A percentile compares a stretch with the other conserved stretches of the same genome.
Evolutionary conservation across 192 early-diverging fungal genomes (phyloP).

Genomic region (Entomortierella lignicola): DNA sequence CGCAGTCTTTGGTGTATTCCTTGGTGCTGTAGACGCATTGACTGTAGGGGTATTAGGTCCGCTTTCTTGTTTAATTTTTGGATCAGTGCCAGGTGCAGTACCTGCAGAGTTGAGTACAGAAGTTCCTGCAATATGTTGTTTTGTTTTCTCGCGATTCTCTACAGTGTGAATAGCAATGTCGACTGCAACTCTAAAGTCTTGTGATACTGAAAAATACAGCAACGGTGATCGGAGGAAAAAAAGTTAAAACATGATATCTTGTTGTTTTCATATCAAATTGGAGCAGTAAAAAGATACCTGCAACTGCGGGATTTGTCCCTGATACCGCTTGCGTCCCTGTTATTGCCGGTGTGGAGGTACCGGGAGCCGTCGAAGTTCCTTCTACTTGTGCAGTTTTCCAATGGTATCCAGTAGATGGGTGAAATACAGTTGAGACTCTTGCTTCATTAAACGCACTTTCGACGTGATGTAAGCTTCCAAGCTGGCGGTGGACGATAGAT

Average conservation of each 20-base stretch:
- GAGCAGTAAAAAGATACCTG: not conserved
- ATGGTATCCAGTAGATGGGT: slow-evolving; percentile 68
- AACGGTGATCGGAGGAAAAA: too few relatives aligned
- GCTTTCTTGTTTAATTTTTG: slow-evolving; percentile 28
- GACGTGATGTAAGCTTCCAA: slow-evolving; percentile 63
- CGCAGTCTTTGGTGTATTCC: slow-evolving; percentile 14
- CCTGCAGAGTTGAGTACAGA: not conserved
- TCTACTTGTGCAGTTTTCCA: slow-evolving; percentile 55
- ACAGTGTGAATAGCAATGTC: slow-evolving; percentile 25
- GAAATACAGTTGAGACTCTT: slow-evolving; percentile 63
- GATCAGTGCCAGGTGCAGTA: not conserved
- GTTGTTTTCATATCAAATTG: not conserved
- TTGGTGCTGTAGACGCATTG: slow-evolving; percentile 6
- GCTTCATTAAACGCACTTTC: slow-evolving; percentile 69
- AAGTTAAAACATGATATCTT: slow-evolving; percentile 1
- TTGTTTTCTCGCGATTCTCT: slow-evolving; percentile 22
- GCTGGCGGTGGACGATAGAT: slow-evolving; percentile 30
- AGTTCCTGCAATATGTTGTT: slow-evolving; percentile 13
- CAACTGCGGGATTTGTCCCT: slow-evolving; percentile 1
- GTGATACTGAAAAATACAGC: too few relatives aligned
- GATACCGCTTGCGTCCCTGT: not conserved
- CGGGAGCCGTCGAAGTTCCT: slow-evolving; percentile 1
- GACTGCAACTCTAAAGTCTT: slow-evolving; percentile 36
- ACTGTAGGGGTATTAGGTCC: not conserved
- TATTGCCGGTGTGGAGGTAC: not conserved